These are phyloP conservation scores for Shiraia bambusicola DNA, from an alignment of 2,329 filamentous ascomycete genomes.

Conservation along the genomic window DNA sequence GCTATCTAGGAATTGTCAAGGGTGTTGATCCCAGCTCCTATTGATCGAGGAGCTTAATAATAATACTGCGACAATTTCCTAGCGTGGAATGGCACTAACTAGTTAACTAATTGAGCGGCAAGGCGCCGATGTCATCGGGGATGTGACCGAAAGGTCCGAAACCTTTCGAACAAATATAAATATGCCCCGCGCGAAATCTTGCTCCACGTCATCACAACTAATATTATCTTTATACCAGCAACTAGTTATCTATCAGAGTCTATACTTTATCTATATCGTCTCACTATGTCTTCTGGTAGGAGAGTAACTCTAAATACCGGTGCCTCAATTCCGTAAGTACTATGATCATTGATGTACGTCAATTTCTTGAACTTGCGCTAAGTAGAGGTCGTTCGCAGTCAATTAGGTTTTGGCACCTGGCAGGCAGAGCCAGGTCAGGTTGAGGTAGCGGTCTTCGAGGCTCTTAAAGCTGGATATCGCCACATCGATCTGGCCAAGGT, in stretches of 20 bases:
- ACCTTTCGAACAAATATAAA: slow-evolving; percentile 14
- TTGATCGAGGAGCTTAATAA: too few species aligned
- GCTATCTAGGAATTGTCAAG: too few species aligned
- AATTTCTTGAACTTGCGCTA: slow-evolving; percentile 47
- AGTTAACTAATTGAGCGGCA: slow-evolving; percentile 1
- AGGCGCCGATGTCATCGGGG: slow-evolving; percentile 20
- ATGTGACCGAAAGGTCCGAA: slow-evolving; percentile 21
- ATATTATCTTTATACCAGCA: too few species aligned
- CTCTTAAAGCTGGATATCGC: slow-evolving; percentile 35
- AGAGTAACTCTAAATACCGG: slow-evolving; percentile 63
- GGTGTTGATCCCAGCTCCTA: too few species aligned
- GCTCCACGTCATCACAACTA: slow-evolving; percentile 2
- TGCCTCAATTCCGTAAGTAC: slow-evolving; percentile 73
- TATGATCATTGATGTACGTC: slow-evolving; percentile 63
- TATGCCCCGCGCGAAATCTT: slow-evolving; percentile 10
- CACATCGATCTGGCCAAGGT: slow-evolving; percentile 35
- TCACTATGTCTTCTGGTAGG: slow-evolving; percentile 35
- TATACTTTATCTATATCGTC: slow-evolving; percentile 1
- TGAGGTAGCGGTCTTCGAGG: slow-evolving; percentile 46
- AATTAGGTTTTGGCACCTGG: slow-evolving; percentile 47
- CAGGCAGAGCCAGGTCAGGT: slow-evolving; percentile 36
- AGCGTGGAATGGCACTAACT: neutral
- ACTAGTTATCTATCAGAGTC: slow-evolving; percentile 4
- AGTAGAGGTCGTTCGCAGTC: slow-evolving; percentile 51
- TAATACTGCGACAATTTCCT: neutral